Base-by-base conservation (phyloP, 352 stramenopile species). In the Pythium apleroticum region DNA sequence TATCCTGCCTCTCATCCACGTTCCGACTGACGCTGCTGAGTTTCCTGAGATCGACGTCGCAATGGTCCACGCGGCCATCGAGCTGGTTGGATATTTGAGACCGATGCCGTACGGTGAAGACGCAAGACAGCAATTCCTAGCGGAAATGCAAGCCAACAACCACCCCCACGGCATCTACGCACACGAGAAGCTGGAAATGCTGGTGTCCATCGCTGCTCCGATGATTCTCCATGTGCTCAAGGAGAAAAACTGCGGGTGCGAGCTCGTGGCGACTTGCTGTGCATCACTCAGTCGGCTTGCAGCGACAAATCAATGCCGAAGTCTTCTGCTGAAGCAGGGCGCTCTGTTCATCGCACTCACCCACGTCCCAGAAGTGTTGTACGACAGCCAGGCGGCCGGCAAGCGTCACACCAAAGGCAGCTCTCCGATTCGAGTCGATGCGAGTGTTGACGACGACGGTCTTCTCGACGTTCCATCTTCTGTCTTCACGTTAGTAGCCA, bases 401-500 rank as follows among this genome's bases (percentile, higher is more conserved):
- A 49, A 59, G 15, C 20, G 39, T 33, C 56, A 65, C 19, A 45
- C 63, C 46, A 48, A 19, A 20, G 22, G 3, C 15, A 61, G 10
- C 9, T 53, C 65, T 57, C 37, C 52, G 12, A 60, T 68, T 56
- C 17, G 66, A 15, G 49, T 73, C 20, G 75, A 84, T 58, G 64
- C 75, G 8, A 66, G 28, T 7, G 69, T 76, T 2, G 74, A 89
- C 46, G 69, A 86, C 48, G 57, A 78, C 14, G 73, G 72, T 2
- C 59, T 92, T 22, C 56, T 88, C 1, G 68, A 76, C n/a, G 73
- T 92, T 17, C 81, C 83, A 17, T 63, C 80, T 8, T 76, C 85
- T 49, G 59, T 94, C 4, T 92, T 84, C 43, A 88, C 80, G 5
- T 69, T 94, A 2, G 31, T 94, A 5, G 78, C 66, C 3, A 87